Evolutionary conservation across 1,284 basidiomycete genomes (phyloP), one percentile per base, ranked within the genome.

Genomic region (Leccinum huronense): DNA sequence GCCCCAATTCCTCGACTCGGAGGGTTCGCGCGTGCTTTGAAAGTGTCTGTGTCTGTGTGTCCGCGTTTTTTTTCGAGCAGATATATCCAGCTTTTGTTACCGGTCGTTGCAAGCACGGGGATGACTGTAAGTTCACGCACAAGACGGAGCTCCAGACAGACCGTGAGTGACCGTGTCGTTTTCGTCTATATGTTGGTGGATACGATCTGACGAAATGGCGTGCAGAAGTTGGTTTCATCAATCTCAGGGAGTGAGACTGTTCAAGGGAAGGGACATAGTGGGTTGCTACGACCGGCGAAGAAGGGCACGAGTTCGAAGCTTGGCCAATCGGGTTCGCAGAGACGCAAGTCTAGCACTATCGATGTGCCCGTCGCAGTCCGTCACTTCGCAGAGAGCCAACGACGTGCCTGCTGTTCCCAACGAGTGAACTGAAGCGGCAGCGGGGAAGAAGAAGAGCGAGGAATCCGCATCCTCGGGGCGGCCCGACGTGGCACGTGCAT

Each of bases 81-180:
- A 58, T 74, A 4, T 83, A 80, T 61, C 65, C 74, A 38, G 73
- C 71, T 16, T 81, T 72, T 68, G 53, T 71, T 60, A 68, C 73
- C 0, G 80, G 81, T 0, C 66, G 65, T 11, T 82, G 80, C 69
- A 64, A 67, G 11, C 69, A 78, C 23, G 80, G 79, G 11, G 67
- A 70, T 19, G 76, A 82, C 63, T 82, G 81, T 66, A 74, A 68
- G 63, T 72, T 75, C 51, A 72, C 75, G 23, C 81, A 83, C 62
- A 75, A 79, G 5, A 75, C 75, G 30, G 70, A 70, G 11, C 45
- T 76, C n/a, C 63, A 65, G 38, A 62, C 62, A 3, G 65, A 72
- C 57, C 54, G 75, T 75, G 59, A 65, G 73, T 66, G 19, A 14
- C 4, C 1, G 34, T 54, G 55, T 13, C 57, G 7, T 55, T 16